Evolutionary conservation across 495 filamentous ascomycete genomes (phyloP).

Genomic region (Geoglossum glabrum): DNA sequence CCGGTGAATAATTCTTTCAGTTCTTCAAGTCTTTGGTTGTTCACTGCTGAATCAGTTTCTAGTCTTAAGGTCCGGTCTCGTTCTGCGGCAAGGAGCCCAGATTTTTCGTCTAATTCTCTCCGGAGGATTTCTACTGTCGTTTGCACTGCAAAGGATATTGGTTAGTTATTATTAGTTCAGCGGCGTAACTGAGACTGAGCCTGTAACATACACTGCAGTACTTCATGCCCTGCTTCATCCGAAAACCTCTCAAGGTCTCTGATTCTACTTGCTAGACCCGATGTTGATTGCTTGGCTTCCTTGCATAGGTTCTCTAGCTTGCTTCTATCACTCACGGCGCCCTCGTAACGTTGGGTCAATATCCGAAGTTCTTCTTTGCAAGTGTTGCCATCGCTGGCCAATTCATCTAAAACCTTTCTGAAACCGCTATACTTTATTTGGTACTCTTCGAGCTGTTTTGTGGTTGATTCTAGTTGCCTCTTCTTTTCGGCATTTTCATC

Average conservation of each 20-base stretch:
- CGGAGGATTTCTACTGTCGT: neutral
- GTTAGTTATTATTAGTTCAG: neutral
- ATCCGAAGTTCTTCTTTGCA: neutral
- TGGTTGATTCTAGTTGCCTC: neutral
- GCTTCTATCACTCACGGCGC: neutral
- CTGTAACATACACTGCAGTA: neutral
- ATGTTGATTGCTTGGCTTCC: neutral
- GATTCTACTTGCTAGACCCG: neutral
- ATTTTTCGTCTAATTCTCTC: neutral
- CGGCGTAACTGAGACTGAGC: neutral
- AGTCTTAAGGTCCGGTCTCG: neutral
- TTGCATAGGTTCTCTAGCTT: neutral
- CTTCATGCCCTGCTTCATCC: neutral
- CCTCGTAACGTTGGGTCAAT: neutral
- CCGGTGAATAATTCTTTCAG: neutral
- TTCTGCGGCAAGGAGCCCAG: conserved; percentile 1
- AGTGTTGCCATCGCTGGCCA: neutral
- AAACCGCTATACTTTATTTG: neutral
- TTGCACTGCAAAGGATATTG: neutral
- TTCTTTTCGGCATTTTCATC: neutral
- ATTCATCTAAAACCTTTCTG: neutral
- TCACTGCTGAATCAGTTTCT: neutral
- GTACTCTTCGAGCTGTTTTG: neutral
- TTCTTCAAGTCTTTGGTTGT: neutral
- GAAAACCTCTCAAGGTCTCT: neutral